A percentile compares a stretch with the other conserved stretches of the same genome.
Evolutionary conservation across 1,284 basidiomycete species (phyloP).

Genomic region (Marasmius fiardii): DNA sequence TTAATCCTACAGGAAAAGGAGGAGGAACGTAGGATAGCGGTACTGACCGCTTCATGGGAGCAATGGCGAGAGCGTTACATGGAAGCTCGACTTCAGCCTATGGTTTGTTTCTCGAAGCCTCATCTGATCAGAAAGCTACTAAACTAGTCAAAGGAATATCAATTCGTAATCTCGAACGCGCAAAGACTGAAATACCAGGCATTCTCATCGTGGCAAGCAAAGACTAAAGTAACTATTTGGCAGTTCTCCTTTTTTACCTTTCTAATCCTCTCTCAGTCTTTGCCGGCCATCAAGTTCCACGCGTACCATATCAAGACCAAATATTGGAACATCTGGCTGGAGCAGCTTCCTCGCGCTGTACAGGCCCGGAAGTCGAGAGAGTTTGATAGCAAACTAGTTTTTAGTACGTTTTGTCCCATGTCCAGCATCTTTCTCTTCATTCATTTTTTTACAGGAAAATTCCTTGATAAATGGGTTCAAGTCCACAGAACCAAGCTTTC

Average conservation of each 20-base stretch:
- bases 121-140: background rate
- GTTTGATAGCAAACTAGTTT: constrained; percentile 45
- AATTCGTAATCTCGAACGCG: constrained; percentile 53
- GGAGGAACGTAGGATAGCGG: constrained; percentile 50
- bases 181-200: constrained; percentile 58
- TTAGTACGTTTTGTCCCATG: constrained; percentile 45
- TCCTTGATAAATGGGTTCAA: constrained; percentile 62
- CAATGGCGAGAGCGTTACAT: constrained; percentile 71
- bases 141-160: constrained; percentile 48
- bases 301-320: constrained; percentile 55
- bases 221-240: constrained; percentile 52
- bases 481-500: constrained; percentile 65
- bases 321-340: constrained; percentile 63
- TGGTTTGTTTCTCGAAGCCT: constrained; percentile 40
- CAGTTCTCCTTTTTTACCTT: background rate
- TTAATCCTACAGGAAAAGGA: constrained; percentile 57
- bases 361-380: constrained; percentile 65
- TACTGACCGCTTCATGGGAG: constrained; percentile 61
- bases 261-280: constrained; percentile 41
- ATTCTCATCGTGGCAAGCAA: constrained; percentile 71
- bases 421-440: constrained; percentile 4
- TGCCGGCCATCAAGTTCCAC: constrained; percentile 74
- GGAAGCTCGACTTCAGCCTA: constrained; percentile 56
- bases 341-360: constrained; percentile 64
- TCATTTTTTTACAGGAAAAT: constrained; percentile 41